Base-by-base conservation (phyloP, 2,329 filamentous ascomycete genomes). In the Fonsecaea pedrosoi region DNA sequence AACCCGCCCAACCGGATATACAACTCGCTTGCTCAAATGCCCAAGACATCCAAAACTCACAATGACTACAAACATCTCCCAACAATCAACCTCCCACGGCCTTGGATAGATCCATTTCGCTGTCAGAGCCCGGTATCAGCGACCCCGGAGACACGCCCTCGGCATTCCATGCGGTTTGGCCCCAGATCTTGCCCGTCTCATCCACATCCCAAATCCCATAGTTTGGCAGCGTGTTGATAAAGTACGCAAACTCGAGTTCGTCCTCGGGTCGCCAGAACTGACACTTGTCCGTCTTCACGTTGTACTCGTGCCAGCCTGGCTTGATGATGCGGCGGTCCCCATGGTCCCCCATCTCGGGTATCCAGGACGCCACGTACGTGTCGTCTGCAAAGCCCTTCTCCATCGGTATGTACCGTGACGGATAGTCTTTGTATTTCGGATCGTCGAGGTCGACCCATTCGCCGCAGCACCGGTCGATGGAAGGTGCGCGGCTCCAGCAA, bases 221-320 rank as follows among this genome's bases (percentile, higher is more conserved):
- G 10, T 34, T 18, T 5, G 13, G 30, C 42, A 61, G 45, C 30
- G 38, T 37, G 40, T 61, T 42, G 40, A 61, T 61, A 21, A 50
- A 61, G 32, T 61, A 61, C 7, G 37, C 37, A 32, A 45, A 61
- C 30, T 61, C 37, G 21, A 35, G 37, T 8, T 61, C 58, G 32
- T 61, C n/a, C 45, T 61, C 45, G 9, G 58, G n/a, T 21, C 58
- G 35, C 21, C 21, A 61, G 30, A 34, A 50, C 45, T 38, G 45
- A 40, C 58, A 61, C 15, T 7, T 34, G 42, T 54, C 45, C 10
- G n/a, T 18, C 21, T 61, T 18, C 18, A 37, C 13, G 13, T 61
- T 61, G 58, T 53, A 61, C 58, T 61, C 58, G 45, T 61, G 30
- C 58, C 58, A 61, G 21, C 58, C 58, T 4, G 18, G 40, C 32